Base-by-base conservation (phyloP, 257 asterid genomes). In the Perilla frutescens region DNA sequence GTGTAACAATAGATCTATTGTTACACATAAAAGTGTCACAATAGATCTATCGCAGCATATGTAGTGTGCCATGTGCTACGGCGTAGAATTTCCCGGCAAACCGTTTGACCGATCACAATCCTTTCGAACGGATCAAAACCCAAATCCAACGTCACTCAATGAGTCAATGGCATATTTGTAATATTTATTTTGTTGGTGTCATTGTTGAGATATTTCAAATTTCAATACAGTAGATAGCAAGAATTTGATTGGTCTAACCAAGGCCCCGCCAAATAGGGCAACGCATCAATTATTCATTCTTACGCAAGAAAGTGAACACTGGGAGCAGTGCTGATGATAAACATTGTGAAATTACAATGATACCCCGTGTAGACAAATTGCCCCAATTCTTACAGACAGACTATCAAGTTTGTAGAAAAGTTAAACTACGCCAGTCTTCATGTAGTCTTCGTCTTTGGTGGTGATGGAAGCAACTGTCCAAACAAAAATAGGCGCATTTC, bases 391-490 rank as follows among this genome's bases (percentile, higher is more conserved):
- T 44, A 68, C 68, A 8, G 3, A 7, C 7, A 45, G 58, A 59
- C 48, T 40, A 58, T 68, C 43, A 32, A 66, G 45, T 66, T 53
- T 32, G 70, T 44, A 53, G 37, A 75, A 76, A 43, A 69, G 15
- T 57, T 20, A 20, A 59, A 54, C 68, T 51, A 36, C 61, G 69
- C 69, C 88, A 56, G 51, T 45, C 70, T 76, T 91, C 92, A 91
- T 48, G 91, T 61, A 63, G 91, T 11, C 81, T 91, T 91, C 56
- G 92, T 83, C 86, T 89, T 91, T 51, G 39, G 87, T 50, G 89
- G 76, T 5, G 92, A 77, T 29, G 97, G 96, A 70, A 91, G 92
- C 87, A 91, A 76, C 97, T 89, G 92, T 84, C 4, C 4, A 59
- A 20, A 74, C 59, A 57, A 39, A 61, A 61, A 3, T 2, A 6